These are phyloP conservation scores for Sambucus nigra DNA, from an alignment of 129 eudicot species.

Conservation along the genomic window DNA sequence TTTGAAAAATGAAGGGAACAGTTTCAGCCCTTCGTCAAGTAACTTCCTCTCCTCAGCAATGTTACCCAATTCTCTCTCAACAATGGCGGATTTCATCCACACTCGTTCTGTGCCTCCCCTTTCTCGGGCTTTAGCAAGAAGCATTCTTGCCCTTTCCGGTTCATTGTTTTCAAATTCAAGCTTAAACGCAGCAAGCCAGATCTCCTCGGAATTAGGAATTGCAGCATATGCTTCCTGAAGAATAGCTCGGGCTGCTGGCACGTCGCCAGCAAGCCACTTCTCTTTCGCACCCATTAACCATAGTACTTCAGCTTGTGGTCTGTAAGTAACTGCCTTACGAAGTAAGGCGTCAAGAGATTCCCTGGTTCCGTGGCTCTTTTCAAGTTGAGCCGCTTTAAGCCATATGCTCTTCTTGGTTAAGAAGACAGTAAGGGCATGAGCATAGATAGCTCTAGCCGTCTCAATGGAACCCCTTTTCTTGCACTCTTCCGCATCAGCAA, in stretches of 20 bases:
- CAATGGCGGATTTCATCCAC: slow-evolving; percentile 98
- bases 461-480: slow-evolving; percentile 87
- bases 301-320: slow-evolving; percentile 84
- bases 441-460: slow-evolving; percentile 84
- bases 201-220: slow-evolving; percentile 82
- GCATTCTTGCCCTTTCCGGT: slow-evolving; percentile 76
- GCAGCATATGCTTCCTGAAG: slow-evolving; percentile 89
- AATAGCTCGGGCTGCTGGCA: slow-evolving; percentile 77
- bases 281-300: slow-evolving; percentile 99
- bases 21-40: slow-evolving; percentile 69
- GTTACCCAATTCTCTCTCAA: slow-evolving; percentile 78
- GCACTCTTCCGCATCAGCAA: slow-evolving; percentile 96
- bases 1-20: slow-evolving; percentile 70
- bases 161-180: slow-evolving; percentile 92
- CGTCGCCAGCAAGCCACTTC: slow-evolving; percentile 98
- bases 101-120: slow-evolving; percentile 84
- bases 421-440: slow-evolving; percentile 69
- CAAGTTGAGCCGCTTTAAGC: slow-evolving; percentile 95
- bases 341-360: slow-evolving; percentile 83
- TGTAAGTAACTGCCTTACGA: slow-evolving; percentile 75
- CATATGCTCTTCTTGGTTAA: slow-evolving; percentile 82
- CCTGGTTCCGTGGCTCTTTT: slow-evolving; percentile 83
- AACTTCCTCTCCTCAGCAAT: slow-evolving; percentile 56
- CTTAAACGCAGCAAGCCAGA: slow-evolving; percentile 97
- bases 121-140: slow-evolving; percentile 93